Evolutionary conservation across 2,329 filamentous ascomycete genomes (phyloP).

Genomic region (Sordariomycetes sp.): DNA sequence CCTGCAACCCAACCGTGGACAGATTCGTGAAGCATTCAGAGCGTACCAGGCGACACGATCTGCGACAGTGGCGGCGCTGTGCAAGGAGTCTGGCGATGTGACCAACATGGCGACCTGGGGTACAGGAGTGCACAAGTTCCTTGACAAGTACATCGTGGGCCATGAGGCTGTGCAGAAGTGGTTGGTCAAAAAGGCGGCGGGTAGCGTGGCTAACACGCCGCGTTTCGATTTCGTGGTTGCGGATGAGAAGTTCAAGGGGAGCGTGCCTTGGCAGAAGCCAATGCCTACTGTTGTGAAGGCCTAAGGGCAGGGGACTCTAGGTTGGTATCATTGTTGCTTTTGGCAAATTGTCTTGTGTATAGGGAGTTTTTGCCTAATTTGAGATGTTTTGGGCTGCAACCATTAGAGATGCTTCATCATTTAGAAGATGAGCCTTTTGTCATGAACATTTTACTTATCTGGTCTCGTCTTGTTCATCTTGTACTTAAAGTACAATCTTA

Average conservation of each 20-base stretch:
- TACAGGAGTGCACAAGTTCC: background rate
- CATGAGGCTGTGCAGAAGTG: constrained; percentile 6
- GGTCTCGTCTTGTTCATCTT: too few relatives aligned
- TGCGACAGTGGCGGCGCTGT: background rate
- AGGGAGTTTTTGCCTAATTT: too few relatives aligned
- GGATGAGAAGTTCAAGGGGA: constrained; percentile 6
- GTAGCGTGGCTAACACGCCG: constrained; percentile 4
- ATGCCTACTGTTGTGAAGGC: background rate
- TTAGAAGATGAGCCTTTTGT: too few relatives aligned
- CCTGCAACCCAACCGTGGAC: constrained; percentile 8
- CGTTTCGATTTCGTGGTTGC: constrained; percentile 15
- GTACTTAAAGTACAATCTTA: too few relatives aligned
- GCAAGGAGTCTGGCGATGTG: constrained; percentile 2
- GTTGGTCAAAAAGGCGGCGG: constrained; percentile 7
- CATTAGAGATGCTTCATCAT: too few relatives aligned
- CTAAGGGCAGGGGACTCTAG: too few relatives aligned
- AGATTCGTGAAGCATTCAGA: constrained; percentile 2
- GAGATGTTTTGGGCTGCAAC: too few relatives aligned
- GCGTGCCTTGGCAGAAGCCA: constrained; percentile 12
- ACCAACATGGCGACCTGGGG: constrained; percentile 4
- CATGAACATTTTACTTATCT: too few relatives aligned
- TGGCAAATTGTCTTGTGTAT: too few relatives aligned
- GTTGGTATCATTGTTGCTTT: too few relatives aligned
- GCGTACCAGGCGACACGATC: constrained; percentile 5
- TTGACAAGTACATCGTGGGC: constrained; percentile 12